Conservation (phyloP, 2,329 filamentous ascomycete genomes). For the Penicillium olsonii region DNA sequence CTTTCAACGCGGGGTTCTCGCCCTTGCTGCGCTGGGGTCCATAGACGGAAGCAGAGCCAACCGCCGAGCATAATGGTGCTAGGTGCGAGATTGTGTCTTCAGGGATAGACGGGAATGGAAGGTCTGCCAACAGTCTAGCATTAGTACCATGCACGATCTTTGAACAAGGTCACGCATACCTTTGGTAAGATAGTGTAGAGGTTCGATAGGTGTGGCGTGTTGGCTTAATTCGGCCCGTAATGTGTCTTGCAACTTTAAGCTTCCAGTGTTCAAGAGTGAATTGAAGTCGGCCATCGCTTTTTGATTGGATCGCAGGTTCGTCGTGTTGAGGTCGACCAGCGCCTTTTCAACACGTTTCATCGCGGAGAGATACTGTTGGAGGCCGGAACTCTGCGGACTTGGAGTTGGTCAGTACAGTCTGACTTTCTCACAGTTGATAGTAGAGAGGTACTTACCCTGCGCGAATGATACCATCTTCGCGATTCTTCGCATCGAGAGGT, state of each 20-base stretch:
- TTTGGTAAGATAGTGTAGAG: constrained; percentile 90
- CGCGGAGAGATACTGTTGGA: constrained; percentile 83
- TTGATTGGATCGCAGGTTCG: constrained; percentile 91
- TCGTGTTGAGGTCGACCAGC: constrained; percentile 78
- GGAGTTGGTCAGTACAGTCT: constrained; percentile 2
- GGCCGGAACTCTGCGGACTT: constrained; percentile 75
- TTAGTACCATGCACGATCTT: constrained; percentile 3
- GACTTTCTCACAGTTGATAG: not conserved
- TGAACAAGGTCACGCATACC: constrained; percentile 45
- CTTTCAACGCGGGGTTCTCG: constrained; percentile 72
- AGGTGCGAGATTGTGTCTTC: constrained; percentile 75
- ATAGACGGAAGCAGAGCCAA: constrained; percentile 63
- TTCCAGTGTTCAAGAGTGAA: constrained; percentile 74
- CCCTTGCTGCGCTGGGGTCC: constrained; percentile 52
- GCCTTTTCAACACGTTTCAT: constrained; percentile 86
- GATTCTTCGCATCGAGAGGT: constrained; percentile 87
- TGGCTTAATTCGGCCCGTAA: constrained; percentile 79
- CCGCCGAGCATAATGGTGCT: constrained; percentile 74
- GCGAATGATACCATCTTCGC: constrained; percentile 88
- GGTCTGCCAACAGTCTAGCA: constrained; percentile 40
- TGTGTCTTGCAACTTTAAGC: constrained; percentile 77
- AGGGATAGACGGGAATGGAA: constrained; percentile 77
- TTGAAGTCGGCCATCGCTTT: constrained; percentile 80
- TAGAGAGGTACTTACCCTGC: constrained; percentile 58
- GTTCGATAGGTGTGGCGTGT: constrained; percentile 78